Evolutionary conservation across 2,329 filamentous ascomycete species (phyloP).

Genomic region (Talaromyces sp.): DNA sequence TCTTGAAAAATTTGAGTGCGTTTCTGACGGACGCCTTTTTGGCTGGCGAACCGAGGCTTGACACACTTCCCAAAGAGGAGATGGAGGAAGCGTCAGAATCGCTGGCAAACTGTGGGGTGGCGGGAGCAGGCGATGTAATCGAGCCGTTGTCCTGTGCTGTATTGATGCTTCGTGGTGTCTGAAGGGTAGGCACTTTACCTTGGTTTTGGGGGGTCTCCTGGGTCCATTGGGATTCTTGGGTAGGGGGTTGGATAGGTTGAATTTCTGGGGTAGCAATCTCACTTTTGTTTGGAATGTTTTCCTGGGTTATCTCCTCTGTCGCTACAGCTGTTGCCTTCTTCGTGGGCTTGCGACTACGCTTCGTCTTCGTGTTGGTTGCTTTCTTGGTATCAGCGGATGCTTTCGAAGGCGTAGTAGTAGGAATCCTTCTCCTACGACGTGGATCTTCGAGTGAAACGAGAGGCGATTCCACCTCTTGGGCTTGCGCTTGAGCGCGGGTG

Average conservation of each 20-base stretch:
- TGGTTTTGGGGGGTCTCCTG: neutral
- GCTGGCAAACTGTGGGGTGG: neutral
- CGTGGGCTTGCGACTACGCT: constrained; percentile 23
- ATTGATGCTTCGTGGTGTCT: neutral
- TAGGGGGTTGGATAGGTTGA: neutral
- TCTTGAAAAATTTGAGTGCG: neutral
- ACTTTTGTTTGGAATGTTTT: constrained; percentile 3
- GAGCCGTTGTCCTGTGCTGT: constrained; percentile 6
- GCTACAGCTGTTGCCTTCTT: constrained; percentile 22
- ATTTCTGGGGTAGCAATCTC: constrained; percentile 5
- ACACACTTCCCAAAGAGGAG: neutral
- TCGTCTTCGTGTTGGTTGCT: constrained; percentile 23
- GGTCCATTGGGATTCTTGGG: neutral
- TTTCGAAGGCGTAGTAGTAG: neutral
- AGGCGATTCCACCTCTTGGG: constrained; percentile 8
- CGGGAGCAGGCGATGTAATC: neutral
- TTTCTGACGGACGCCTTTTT: neutral
- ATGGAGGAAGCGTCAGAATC: neutral
- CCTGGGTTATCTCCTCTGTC: constrained; percentile 7
- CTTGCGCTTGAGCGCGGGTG: constrained; percentile 13
- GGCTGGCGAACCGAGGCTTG: neutral
- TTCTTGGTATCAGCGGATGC: constrained; percentile 1
- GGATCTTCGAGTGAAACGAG: constrained; percentile 13
- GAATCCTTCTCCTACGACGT: constrained; percentile 7
- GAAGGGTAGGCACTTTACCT: neutral